phyloP scores from a whole-genome alignment of 768 basidiomycete species.

The Termitomyces sp. region DNA sequence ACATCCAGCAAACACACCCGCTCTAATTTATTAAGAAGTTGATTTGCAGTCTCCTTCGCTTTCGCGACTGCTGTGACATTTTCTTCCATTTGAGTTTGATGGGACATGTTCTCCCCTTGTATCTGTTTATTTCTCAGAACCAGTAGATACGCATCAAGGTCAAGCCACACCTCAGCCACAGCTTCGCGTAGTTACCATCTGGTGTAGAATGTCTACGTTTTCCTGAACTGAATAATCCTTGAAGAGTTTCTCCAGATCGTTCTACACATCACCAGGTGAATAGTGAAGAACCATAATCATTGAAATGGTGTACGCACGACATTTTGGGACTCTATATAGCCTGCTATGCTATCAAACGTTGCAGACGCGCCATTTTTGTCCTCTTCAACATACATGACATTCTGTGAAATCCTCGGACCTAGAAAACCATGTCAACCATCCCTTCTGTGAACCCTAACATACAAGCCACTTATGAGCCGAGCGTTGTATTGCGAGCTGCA shows the following conservation, averaged over 20 bases:
- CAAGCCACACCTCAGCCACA: slow-evolving; percentile 30
- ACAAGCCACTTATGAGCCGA: slow-evolving; percentile 42
- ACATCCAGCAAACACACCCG: slow-evolving; percentile 30
- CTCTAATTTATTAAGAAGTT: slow-evolving; percentile 49
- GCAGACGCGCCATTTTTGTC: slow-evolving; percentile 56
- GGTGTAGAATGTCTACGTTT: slow-evolving; percentile 66
- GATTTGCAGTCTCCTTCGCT: slow-evolving; percentile 37
- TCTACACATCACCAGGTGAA: slow-evolving; percentile 28
- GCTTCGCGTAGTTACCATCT: slow-evolving; percentile 45
- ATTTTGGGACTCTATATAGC: slow-evolving; percentile 66
- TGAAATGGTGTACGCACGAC: slow-evolving; percentile 28
- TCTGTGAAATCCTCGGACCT: slow-evolving; percentile 57
- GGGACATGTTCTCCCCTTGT: slow-evolving; percentile 45
- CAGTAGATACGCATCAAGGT: not conserved
- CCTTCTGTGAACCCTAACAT: not conserved
- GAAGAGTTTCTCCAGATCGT: slow-evolving; percentile 64
- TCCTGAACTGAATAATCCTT: slow-evolving; percentile 61
- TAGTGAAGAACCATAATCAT: not conserved
- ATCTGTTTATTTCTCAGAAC: slow-evolving; percentile 30
- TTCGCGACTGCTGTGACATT: slow-evolving; percentile 39
- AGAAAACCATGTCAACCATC: slow-evolving; percentile 1
- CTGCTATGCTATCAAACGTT: slow-evolving; percentile 60
- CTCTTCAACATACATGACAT: slow-evolving; percentile 59
- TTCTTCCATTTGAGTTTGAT: slow-evolving; percentile 43
- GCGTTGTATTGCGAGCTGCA: slow-evolving; percentile 49